phyloP scores from a whole-genome alignment of 768 basidiomycete genomes.

The Cyclocybe cylindracea region DNA sequence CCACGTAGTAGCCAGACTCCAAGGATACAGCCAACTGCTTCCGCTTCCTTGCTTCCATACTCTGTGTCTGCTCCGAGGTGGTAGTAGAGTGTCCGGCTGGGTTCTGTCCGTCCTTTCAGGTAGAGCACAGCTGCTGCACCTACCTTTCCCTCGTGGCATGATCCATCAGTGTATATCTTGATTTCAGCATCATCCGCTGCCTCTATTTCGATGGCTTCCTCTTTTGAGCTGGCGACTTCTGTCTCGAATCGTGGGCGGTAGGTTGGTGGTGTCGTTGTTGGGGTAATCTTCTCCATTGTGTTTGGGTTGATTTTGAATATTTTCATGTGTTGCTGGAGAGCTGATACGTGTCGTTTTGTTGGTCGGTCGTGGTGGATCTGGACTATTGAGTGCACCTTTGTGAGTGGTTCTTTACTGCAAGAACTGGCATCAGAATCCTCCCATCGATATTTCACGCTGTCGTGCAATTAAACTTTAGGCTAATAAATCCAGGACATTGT shows the following conservation, averaged over 20 bases:
- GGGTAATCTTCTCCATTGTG: background rate
- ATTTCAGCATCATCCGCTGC: background rate
- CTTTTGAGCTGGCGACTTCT: slow-evolving; percentile 8
- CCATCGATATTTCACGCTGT: too few relatives aligned
- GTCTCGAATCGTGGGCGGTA: slow-evolving; percentile 3
- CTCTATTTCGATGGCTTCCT: slow-evolving; percentile 8
- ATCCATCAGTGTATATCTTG: slow-evolving; percentile 21
- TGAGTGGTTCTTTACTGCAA: too few relatives aligned
- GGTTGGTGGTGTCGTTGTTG: background rate
- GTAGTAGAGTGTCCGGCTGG: background rate
- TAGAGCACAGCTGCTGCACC: too few relatives aligned
- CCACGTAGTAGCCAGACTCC: too few relatives aligned
- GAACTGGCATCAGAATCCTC: too few relatives aligned
- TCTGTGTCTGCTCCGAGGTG: background rate
- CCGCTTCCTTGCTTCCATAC: background rate
- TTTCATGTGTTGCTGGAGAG: too few relatives aligned
- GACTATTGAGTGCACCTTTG: too few relatives aligned
- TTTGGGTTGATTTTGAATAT: background rate
- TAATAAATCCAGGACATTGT: too few relatives aligned
- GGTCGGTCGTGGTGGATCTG: too few relatives aligned
- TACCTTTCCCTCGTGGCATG: slow-evolving; percentile 10
- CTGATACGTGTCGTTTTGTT: too few relatives aligned
- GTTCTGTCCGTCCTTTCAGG: too few relatives aligned
- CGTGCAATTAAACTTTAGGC: too few relatives aligned
- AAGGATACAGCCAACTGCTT: background rate